phyloP scores from a whole-genome alignment of 148 eudicot species.

The Polygonum maritimum region DNA sequence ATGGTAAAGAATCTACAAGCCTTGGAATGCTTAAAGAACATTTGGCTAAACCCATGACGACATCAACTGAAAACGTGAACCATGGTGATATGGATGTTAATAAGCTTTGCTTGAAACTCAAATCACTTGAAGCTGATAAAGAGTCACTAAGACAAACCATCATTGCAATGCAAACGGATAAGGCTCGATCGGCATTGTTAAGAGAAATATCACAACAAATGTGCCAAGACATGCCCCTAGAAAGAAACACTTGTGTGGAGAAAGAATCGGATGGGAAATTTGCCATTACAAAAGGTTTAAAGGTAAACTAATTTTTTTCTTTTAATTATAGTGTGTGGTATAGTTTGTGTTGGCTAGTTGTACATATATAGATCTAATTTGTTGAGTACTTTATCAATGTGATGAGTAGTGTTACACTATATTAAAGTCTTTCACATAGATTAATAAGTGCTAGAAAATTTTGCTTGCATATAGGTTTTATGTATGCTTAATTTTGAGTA shows the following conservation, averaged over 20 bases:
- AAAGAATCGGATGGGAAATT: slow-evolving; percentile 41
- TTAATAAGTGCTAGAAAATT: too few relatives aligned
- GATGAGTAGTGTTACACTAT: too few relatives aligned
- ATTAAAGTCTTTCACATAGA: too few relatives aligned
- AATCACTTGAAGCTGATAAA: slow-evolving; percentile 90
- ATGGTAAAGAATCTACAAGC: slow-evolving; percentile 38
- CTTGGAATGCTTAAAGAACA: slow-evolving; percentile 37
- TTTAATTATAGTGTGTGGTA: not conserved
- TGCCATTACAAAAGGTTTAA: slow-evolving; percentile 44
- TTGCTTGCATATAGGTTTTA: too few relatives aligned
- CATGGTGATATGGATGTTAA: slow-evolving; percentile 51
- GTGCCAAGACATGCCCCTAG: slow-evolving; percentile 64
- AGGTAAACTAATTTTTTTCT: slow-evolving; percentile 34
- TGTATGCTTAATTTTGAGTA: too few relatives aligned
- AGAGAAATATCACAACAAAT: slow-evolving; percentile 89
- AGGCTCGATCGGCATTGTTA: slow-evolving; percentile 74
- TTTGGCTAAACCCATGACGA: slow-evolving; percentile 33
- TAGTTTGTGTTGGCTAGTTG: too few relatives aligned
- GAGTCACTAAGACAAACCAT: slow-evolving; percentile 83
- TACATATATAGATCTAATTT: too few relatives aligned
- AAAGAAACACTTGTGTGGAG: slow-evolving; percentile 37
- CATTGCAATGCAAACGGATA: slow-evolving; percentile 81
- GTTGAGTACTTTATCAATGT: too few relatives aligned
- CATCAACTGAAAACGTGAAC: slow-evolving; percentile 29
- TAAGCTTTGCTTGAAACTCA: slow-evolving; percentile 69